Percentiles rank a stretch among this genome's conserved stretches.
Conservation (phyloP, 2,329 filamentous ascomycete genomes). For the Aaosphaeria pasadenensis region DNA sequence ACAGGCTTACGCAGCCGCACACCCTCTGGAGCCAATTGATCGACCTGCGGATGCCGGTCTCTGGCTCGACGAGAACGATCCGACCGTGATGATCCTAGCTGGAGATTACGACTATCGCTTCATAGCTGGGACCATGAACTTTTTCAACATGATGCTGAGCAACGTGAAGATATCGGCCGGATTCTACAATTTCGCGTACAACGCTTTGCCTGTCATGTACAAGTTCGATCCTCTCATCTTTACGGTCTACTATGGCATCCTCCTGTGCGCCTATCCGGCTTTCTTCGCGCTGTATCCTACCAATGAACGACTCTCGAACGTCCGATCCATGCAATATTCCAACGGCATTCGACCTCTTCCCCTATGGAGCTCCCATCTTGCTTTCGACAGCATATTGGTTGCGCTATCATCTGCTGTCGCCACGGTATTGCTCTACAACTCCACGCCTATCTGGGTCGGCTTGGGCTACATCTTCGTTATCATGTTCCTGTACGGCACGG, state of each 20-base stretch:
- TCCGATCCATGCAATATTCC: constrained; percentile 81
- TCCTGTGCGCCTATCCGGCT: constrained; percentile 71
- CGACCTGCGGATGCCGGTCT: constrained; percentile 10
- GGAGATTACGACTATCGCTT: constrained; percentile 40
- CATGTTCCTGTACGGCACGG: constrained; percentile 72
- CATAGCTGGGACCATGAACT: constrained; percentile 12
- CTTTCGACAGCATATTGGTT: constrained; percentile 73
- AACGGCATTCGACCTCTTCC: constrained; percentile 80
- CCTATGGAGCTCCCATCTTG: constrained; percentile 71
- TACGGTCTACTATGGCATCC: constrained; percentile 75
- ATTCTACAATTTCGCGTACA: constrained; percentile 12
- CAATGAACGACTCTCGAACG: constrained; percentile 70
- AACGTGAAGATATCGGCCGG: constrained; percentile 16
- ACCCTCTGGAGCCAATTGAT: neutral
- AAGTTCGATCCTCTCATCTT: constrained; percentile 49
- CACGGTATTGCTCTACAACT: constrained; percentile 61
- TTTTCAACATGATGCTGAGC: constrained; percentile 13
- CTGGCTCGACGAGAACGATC: constrained; percentile 15
- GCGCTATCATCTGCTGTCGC: constrained; percentile 64
- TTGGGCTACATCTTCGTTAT: constrained; percentile 75
- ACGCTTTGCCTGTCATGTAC: constrained; percentile 7
- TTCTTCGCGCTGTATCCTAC: constrained; percentile 88
- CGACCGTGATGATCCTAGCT: constrained; percentile 12
- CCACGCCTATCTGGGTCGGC: constrained; percentile 70
- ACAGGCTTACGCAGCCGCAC: neutral